Base-by-base conservation (phyloP, 2,329 filamentous ascomycete genomes). In the Botrytis deweyae region DNA sequence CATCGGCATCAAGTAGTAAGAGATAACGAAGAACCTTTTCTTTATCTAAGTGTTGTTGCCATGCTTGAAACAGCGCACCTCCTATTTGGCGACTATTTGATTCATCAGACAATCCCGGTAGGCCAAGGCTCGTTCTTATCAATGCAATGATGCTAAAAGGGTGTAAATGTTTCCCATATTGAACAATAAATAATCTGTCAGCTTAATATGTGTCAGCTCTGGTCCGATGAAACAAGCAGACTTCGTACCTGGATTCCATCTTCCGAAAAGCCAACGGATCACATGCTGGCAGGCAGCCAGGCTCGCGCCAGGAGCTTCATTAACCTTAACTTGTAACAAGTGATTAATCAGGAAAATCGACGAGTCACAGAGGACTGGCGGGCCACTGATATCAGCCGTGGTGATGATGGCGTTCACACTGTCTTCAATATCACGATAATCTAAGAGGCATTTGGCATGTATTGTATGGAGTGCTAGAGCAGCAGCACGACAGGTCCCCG, bases 351-450 rank as follows among this genome's bases (percentile, higher is more conserved):
- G 82, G 3, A 87, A 85, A 29, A 95, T 84, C 4, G 93, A 92
- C 1, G 94, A 90, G 81, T 98, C 96, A n/a, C 91, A 91, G 29
- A 97, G 84, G 33, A 90, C 81, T 1, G 90, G 89, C 12, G 96
- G 95, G 0, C 95, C 95, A 80, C 91, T 95, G 52, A 95, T 86
- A 78, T 97, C 95, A 64, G 93, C 90, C 36, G 91, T 91, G 8
- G 90, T 88, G 18, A 97, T 86, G 74, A 97, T 91, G 72, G 87
- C 88, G 77, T 92, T 92, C 68, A 93, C 85, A 42, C 91, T 90
- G 73, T 93, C 90, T 3, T 89, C 88, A 25, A 95, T 85, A 42
- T 87, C 85, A 64, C 90, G 87, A 78, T 92, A 92, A 0, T 89
- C 85, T 18, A 97, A 81, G n/a, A 97, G 82, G 6, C 88, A 85